Conservation (phyloP, 2,329 filamentous ascomycete genomes). For the Biscogniauxia mediterranea region DNA sequence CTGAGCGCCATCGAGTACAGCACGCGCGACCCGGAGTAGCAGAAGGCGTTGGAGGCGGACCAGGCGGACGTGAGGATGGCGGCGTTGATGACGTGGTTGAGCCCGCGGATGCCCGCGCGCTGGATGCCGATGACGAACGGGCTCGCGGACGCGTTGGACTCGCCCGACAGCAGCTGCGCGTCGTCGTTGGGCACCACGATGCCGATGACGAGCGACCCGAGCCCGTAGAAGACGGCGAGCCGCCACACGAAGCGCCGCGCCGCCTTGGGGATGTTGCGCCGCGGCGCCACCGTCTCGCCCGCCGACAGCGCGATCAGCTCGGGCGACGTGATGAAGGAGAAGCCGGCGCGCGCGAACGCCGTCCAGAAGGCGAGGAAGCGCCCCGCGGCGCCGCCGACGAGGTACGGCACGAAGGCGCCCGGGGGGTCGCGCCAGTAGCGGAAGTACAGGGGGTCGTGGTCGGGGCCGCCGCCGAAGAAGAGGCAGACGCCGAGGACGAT, state of each 20-base stretch:
- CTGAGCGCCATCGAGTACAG: conserved; percentile 67
- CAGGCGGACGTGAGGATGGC: conserved; percentile 66
- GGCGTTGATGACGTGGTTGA: conserved; percentile 67
- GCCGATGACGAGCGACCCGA: conserved; percentile 61
- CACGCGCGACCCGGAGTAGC: conserved; percentile 68
- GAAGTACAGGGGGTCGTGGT: conserved; percentile 49
- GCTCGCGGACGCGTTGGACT: conserved; percentile 58
- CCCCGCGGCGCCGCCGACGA: conserved; percentile 45
- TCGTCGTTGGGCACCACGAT: conserved; percentile 66
- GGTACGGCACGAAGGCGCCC: conserved; percentile 47
- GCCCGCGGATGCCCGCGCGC: conserved; percentile 58
- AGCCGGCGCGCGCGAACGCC: conserved; percentile 56
- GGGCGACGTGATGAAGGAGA: conserved; percentile 60
- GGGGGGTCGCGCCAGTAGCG: conserved; percentile 47
- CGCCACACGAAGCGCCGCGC: conserved; percentile 61
- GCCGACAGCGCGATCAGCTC: conserved; percentile 64
- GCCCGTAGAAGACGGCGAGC: conserved; percentile 61
- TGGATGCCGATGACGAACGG: conserved; percentile 69
- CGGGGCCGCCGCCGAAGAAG: conserved; percentile 54
- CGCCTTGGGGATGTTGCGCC: conserved; percentile 65
- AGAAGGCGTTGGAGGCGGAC: conserved; percentile 60
- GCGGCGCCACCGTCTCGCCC: conserved; percentile 63
- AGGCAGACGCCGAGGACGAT: conserved; percentile 56
- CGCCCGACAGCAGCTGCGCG: conserved; percentile 53
- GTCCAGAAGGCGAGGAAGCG: conserved; percentile 59